Conservation (phyloP, 2,329 filamentous ascomycete species). For the Thyridium curvatum region DNA sequence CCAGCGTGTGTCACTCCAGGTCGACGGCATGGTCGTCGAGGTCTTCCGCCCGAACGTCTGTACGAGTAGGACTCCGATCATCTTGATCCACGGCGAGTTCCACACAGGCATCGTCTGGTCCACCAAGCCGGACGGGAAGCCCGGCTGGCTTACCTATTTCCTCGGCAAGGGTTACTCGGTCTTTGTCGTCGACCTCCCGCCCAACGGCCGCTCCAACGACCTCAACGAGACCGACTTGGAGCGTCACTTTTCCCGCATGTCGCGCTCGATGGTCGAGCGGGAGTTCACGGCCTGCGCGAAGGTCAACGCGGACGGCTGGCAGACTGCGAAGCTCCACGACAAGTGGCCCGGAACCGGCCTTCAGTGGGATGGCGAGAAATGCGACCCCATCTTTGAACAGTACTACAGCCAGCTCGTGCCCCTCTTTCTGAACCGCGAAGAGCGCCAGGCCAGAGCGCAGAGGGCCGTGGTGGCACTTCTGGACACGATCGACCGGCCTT, state of each 20-base stretch:
- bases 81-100: conserved; percentile 28
- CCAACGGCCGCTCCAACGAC: conserved; percentile 5
- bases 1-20: too few species aligned
- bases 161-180: conserved; percentile 32
- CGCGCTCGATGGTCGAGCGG: conserved; percentile 15
- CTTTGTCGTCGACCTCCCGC: conserved; percentile 35
- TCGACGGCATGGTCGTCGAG: too few species aligned
- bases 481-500: conserved; percentile 6
- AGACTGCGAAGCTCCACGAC: conserved; percentile 19
- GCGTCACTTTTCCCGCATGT: neutral
- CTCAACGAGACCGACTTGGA: too few species aligned
- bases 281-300: conserved; percentile 24
- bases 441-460: conserved; percentile 19
- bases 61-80: conserved; percentile 12
- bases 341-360: conserved; percentile 30
- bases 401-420: conserved; percentile 38
- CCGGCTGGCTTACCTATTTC: conserved; percentile 40
- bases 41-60: too few species aligned
- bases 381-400: conserved; percentile 40
- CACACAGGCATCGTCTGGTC: conserved; percentile 31
- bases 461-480: conserved; percentile 8
- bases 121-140: conserved; percentile 37
- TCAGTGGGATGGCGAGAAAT: conserved; percentile 5
- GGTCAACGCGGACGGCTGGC: conserved; percentile 11
- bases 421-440: conserved; percentile 15